A percentile compares a stretch with the other conserved stretches of the same genome.
phyloP scores from a whole-genome alignment of 352 stramenopile genomes.

The Globisporangium irregulare region DNA sequence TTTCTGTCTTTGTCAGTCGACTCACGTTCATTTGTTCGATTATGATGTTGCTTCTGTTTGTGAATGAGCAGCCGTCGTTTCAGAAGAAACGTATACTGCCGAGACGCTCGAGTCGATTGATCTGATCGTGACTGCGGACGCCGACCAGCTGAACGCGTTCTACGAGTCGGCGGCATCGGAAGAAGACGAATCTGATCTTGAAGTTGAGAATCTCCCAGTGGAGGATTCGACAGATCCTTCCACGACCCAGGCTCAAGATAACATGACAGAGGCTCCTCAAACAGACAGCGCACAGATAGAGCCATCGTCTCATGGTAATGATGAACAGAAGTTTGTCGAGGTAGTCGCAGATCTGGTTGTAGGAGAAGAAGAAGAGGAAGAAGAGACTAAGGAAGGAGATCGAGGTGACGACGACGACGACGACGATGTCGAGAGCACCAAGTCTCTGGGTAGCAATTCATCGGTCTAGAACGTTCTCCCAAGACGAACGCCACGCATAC shows the following conservation, averaged over 20 bases:
- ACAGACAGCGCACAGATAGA: not conserved
- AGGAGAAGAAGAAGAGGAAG: conserved; percentile 32
- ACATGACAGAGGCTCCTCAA: not conserved
- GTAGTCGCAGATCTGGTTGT: not conserved
- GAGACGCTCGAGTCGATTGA: conserved; percentile 75
- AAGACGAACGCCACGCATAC: not conserved
- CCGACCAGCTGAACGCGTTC: conserved; percentile 63
- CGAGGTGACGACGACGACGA: not conserved
- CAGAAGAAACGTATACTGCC: conserved; percentile 13
- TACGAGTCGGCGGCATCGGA: conserved; percentile 37
- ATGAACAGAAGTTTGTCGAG: not conserved
- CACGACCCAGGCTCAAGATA: not conserved
- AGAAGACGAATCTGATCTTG: conserved; percentile 20
- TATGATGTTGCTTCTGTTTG: not conserved
- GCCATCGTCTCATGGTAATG: conserved; percentile 3
- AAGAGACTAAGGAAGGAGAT: conserved; percentile 14
- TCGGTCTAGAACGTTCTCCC: not conserved
- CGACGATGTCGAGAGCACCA: not conserved
- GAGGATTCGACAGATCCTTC: not conserved
- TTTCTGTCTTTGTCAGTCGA: not conserved
- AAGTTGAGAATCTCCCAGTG: conserved; percentile 1
- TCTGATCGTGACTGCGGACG: conserved; percentile 59
- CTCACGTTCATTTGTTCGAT: not conserved
- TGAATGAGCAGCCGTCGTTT: conserved; percentile 10
- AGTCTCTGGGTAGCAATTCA: not conserved